Evolutionary conservation across 2,329 filamentous ascomycete species (phyloP), one percentile per base, ranked within the genome.

Genomic region (Teratosphaeria gauchensis): DNA sequence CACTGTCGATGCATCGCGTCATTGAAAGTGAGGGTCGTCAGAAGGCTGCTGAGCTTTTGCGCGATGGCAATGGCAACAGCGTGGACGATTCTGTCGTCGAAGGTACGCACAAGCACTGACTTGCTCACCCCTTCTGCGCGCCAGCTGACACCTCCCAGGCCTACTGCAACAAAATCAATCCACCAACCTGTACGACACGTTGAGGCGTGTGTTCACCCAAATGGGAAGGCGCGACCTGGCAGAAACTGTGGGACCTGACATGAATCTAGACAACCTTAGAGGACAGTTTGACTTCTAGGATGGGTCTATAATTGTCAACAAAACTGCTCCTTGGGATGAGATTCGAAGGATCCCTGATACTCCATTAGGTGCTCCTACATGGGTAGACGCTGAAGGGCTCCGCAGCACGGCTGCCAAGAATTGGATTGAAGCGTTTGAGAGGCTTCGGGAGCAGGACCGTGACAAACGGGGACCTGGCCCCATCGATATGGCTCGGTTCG

Each of bases 141-240:
- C 42, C 42, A 21, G 42, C 42, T 48, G n/a, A 48, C 42, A 19
- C 19, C 42, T 21, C 42, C 42, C 42, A 48, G 42, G 88, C 61
- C 91, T 96, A 86, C 87, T 95, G 57, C 87, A 87, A 56, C 92
- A 97, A 78, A 99, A 99, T 75, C 86, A 95, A 72, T 96, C 90
- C 78, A 96, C 92, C 55, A 99, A 96, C 69, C 78, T 99, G 60
- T 96, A 96, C 74, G 95, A 99, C 73, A 99, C 95, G 12, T 77
- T 99, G 62, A 79, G 92, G 62, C 81, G 95, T 61, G 94, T 97
- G n/a, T 97, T 99, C 74, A 92, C 86, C 9, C 90, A 95, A 77
- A 97, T 99, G 94, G 88, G 88, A 2, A 79, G 94, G 59, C 80
- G 90, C 58, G 94, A 99, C 75, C 73, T 99, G 70, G 88, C 88